These are phyloP conservation scores for Gymnopilus junonius DNA, from an alignment of 768 basidiomycete genomes.

Conservation along the genomic window DNA sequence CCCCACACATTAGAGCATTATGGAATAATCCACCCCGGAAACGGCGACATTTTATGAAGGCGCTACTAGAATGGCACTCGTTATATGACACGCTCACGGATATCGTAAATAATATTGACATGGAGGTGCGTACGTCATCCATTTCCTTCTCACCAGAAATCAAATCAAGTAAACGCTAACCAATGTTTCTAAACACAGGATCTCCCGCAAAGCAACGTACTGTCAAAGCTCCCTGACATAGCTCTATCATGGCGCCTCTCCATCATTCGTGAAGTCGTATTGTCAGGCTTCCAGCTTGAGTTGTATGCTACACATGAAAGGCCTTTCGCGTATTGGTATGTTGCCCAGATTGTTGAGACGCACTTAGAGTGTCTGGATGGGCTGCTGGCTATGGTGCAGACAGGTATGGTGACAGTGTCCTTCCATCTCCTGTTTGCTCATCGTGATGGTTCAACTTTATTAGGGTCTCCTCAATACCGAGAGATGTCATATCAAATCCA, in stretches of 20 bases:
- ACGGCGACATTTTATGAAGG: constrained; percentile 66
- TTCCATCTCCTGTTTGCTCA: background rate
- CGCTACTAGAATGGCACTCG: constrained; percentile 67
- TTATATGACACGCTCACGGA: constrained; percentile 54
- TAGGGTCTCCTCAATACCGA: constrained; percentile 42
- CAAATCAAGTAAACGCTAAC: background rate
- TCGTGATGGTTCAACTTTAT: background rate
- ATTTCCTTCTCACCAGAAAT: too few relatives aligned
- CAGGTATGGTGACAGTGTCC: constrained; percentile 33
- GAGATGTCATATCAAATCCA: constrained; percentile 56
- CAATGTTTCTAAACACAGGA: constrained; percentile 22
- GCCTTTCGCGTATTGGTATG: constrained; percentile 80
- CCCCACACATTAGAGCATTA: constrained; percentile 58
- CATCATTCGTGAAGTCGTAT: constrained; percentile 66
- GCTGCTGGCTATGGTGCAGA: constrained; percentile 41
- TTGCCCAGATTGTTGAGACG: constrained; percentile 55
- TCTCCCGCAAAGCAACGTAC: constrained; percentile 35
- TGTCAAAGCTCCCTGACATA: constrained; percentile 47
- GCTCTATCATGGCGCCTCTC: constrained; percentile 64
- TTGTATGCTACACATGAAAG: constrained; percentile 71
- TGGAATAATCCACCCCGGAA: constrained; percentile 75
- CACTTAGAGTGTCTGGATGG: constrained; percentile 60
- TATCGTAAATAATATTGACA: constrained; percentile 33
- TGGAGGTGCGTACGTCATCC: constrained; percentile 25
- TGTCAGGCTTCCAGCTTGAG: constrained; percentile 79